A percentile compares a stretch with the other conserved stretches of the same genome.
Evolutionary conservation across 768 basidiomycete genomes (phyloP).

Genomic region (Auricularia sp.): DNA sequence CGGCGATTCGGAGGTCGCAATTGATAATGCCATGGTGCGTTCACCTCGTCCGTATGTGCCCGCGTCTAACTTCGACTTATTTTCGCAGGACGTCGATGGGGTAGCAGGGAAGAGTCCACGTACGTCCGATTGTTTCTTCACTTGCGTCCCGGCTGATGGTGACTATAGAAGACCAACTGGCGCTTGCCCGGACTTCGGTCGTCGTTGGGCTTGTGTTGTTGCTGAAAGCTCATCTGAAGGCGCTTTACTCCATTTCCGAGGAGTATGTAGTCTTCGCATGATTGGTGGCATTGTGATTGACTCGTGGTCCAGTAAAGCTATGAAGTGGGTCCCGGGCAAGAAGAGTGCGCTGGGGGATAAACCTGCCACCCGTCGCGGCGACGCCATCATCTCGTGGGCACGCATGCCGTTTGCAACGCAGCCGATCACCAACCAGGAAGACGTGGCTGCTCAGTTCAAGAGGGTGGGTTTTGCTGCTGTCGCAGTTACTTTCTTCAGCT

Average conservation of each 20-base stretch:
- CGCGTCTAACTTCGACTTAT: background rate
- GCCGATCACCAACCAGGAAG: constrained; percentile 51
- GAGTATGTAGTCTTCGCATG: constrained; percentile 50
- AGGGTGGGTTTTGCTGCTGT: constrained; percentile 37
- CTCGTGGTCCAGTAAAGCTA: constrained; percentile 61
- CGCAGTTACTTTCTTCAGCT: too few species aligned
- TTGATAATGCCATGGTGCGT: constrained; percentile 6
- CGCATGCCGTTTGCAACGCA: constrained; percentile 57
- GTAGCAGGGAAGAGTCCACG: background rate
- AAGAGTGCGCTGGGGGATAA: constrained; percentile 86
- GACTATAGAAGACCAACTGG: background rate
- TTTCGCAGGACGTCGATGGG: background rate
- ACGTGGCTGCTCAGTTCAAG: constrained; percentile 50
- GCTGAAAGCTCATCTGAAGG: constrained; percentile 78
- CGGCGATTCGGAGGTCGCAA: constrained; percentile 14
- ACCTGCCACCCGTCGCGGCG: constrained; percentile 53
- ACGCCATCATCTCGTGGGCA: constrained; percentile 59
- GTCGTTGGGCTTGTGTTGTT: constrained; percentile 79
- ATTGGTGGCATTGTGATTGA: background rate
- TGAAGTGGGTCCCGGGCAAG: constrained; percentile 79
- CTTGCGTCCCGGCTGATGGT: constrained; percentile 3
- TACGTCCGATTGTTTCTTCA: background rate
- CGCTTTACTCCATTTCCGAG: constrained; percentile 76
- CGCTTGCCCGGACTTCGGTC: constrained; percentile 39
- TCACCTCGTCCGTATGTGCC: background rate